Conservation (phyloP, 371 early-diverging fungal species). For the Nematocida ironsii region DNA sequence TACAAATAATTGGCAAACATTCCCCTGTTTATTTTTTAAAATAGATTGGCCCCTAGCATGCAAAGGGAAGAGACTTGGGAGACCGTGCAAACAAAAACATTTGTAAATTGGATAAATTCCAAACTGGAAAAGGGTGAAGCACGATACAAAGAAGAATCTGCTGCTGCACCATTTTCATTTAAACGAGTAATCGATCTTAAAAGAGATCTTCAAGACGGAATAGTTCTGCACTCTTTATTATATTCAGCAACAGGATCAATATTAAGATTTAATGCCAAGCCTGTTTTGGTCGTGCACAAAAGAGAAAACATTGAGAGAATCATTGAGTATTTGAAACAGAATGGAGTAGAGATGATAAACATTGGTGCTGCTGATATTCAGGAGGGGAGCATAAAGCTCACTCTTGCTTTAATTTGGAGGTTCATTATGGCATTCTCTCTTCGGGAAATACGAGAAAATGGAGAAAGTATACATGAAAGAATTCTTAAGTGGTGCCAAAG, state of each 20-base stretch:
- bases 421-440: conserved; percentile 89
- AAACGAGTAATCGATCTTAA: conserved; percentile 69
- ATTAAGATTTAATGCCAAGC: conserved; percentile 78
- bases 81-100: conserved; percentile 75
- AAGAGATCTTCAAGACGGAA: conserved; percentile 29
- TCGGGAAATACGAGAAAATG: conserved; percentile 72
- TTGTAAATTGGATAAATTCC: conserved; percentile 80
- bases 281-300: conserved; percentile 83
- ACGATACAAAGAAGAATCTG: conserved; percentile 73
- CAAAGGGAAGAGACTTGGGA: conserved; percentile 66
- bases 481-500: conserved; percentile 37
- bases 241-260: conserved; percentile 74
- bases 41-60: conserved; percentile 48
- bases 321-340: conserved; percentile 79
- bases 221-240: conserved; percentile 69
- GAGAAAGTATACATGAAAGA: conserved; percentile 10
- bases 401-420: conserved; percentile 92
- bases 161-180: conserved; percentile 77
- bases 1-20: conserved; percentile 54
- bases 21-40: conserved; percentile 58
- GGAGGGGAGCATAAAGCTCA: conserved; percentile 83
- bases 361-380: conserved; percentile 87
- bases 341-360: conserved; percentile 82
- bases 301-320: conserved; percentile 89
- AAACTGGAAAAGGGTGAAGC: conserved; percentile 74